A percentile compares a stretch with the other conserved stretches of the same genome.
These are phyloP conservation scores for Metschnikowia cubensis DNA, from an alignment of 805 yeast species.

Conservation along the genomic window DNA sequence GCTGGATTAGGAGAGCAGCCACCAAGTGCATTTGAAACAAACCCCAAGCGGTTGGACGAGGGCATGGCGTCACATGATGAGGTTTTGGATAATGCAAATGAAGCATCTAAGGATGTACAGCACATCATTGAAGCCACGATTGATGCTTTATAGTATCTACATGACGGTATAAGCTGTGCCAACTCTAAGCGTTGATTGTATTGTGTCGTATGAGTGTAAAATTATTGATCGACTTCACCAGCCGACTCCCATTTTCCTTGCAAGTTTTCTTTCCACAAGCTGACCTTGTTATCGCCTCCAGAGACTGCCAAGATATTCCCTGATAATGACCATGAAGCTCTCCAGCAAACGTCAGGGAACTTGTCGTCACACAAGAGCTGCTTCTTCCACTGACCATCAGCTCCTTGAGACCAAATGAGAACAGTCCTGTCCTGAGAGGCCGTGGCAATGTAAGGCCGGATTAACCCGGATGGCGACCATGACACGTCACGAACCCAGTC, in stretches of 20 bases:
- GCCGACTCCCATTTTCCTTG: constrained; percentile 95
- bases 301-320: constrained; percentile 94
- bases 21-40: constrained; percentile 57
- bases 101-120: constrained; percentile 81
- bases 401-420: constrained; percentile 88
- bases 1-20: constrained; percentile 70
- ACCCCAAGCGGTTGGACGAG: constrained; percentile 50
- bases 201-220: not conserved
- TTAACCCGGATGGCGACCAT: constrained; percentile 91
- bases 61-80: constrained; percentile 93
- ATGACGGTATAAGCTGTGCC: not conserved
- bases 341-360: constrained; percentile 97
- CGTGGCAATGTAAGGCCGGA: constrained; percentile 87
- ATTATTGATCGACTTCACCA: constrained; percentile 86
- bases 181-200: not conserved
- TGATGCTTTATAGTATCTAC: constrained; percentile 32
- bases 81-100: constrained; percentile 76
- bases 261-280: constrained; percentile 93
- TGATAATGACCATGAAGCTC: constrained; percentile 94
- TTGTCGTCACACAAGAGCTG: constrained; percentile 68
- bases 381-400: constrained; percentile 73
- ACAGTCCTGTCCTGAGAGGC: constrained; percentile 97
- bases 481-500: constrained; percentile 99
- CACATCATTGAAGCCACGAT: constrained; percentile 60
- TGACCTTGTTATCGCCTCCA: constrained; percentile 94